Evolutionary conservation across 768 basidiomycete species (phyloP).

Genomic region (Phanerodontia chrysosporium): DNA sequence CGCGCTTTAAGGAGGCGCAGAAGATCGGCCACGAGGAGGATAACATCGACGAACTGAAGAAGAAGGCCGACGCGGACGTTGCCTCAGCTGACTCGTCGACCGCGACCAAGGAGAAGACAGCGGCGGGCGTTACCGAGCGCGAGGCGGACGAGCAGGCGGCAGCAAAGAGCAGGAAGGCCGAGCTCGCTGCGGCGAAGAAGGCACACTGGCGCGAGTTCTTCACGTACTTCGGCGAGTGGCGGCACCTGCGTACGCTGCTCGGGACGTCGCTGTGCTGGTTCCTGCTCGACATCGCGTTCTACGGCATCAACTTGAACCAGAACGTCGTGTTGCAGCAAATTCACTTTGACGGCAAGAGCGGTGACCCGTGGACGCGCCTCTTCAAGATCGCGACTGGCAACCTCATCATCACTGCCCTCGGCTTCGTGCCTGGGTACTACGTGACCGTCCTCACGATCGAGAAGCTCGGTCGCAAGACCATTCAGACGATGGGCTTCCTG

Average conservation of each 20-base stretch:
- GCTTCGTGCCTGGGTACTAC: slow-evolving; percentile 80
- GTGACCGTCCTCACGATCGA: slow-evolving; percentile 66
- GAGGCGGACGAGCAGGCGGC: not conserved
- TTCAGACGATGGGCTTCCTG: slow-evolving; percentile 75
- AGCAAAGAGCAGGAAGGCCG: slow-evolving; percentile 10
- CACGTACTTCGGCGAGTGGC: slow-evolving; percentile 68
- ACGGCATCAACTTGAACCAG: slow-evolving; percentile 74
- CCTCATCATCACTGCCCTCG: slow-evolving; percentile 68
- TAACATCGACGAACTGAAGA: slow-evolving; percentile 30
- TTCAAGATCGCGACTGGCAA: slow-evolving; percentile 66
- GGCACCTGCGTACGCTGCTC: slow-evolving; percentile 60
- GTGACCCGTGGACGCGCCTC: slow-evolving; percentile 58
- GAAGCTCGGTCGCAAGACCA: slow-evolving; percentile 67
- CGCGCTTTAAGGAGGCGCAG: slow-evolving; percentile 45
- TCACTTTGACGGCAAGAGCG: slow-evolving; percentile 56
- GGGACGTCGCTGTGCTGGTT: slow-evolving; percentile 74
- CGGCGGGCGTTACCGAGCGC: not conserved
- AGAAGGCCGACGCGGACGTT: slow-evolving; percentile 22
- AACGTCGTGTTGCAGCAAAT: slow-evolving; percentile 75
- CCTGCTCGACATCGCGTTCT: slow-evolving; percentile 74
- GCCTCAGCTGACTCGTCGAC: slow-evolving; percentile 10
- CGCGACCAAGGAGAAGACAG: slow-evolving; percentile 6
- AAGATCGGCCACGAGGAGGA: slow-evolving; percentile 27
- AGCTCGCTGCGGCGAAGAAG: slow-evolving; percentile 34
- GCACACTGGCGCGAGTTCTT: slow-evolving; percentile 59